Conservation (phyloP, 2,329 filamentous ascomycete species). For the Colletotrichum incanum region DNA sequence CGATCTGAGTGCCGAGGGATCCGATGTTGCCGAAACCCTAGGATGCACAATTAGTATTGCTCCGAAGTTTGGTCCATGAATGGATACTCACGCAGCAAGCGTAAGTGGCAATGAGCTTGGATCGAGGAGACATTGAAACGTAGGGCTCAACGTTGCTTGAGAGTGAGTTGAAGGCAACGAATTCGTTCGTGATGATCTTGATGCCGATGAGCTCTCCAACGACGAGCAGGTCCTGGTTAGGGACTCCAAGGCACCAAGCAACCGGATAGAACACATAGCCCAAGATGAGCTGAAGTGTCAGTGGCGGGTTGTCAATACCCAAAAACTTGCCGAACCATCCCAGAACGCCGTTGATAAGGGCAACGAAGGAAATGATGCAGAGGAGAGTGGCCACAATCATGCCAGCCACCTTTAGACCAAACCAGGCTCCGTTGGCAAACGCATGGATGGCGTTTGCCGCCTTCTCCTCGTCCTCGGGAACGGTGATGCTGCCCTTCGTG, state of each 20-base stretch:
- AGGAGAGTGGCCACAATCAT: slow-evolving; percentile 82
- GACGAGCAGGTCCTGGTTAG: slow-evolving; percentile 28
- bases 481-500: slow-evolving; percentile 77
- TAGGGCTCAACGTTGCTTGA: slow-evolving; percentile 36
- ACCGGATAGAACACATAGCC: slow-evolving; percentile 82
- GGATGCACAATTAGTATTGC: neutral
- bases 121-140: slow-evolving; percentile 37
- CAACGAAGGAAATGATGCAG: slow-evolving; percentile 81
- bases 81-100: slow-evolving; percentile 31
- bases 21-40: slow-evolving; percentile 38
- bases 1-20: slow-evolving; percentile 37
- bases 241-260: slow-evolving; percentile 79
- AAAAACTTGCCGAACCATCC: slow-evolving; percentile 83
- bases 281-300: slow-evolving; percentile 79
- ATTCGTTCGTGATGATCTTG: slow-evolving; percentile 40
- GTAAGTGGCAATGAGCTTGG: slow-evolving; percentile 34
- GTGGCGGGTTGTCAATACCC: slow-evolving; percentile 68
- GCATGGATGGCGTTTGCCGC: slow-evolving; percentile 79
- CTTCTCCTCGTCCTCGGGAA: slow-evolving; percentile 77
- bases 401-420: slow-evolving; percentile 81
- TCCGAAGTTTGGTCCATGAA: neutral
- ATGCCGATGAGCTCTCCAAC: slow-evolving; percentile 37
- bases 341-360: slow-evolving; percentile 76
- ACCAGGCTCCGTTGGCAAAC: slow-evolving; percentile 82
- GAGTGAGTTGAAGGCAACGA: slow-evolving; percentile 33